Evolutionary conservation across 2,329 filamentous ascomycete genomes (phyloP), one percentile per base, ranked within the genome.

Genomic region (Albifimbria verrucaria): DNA sequence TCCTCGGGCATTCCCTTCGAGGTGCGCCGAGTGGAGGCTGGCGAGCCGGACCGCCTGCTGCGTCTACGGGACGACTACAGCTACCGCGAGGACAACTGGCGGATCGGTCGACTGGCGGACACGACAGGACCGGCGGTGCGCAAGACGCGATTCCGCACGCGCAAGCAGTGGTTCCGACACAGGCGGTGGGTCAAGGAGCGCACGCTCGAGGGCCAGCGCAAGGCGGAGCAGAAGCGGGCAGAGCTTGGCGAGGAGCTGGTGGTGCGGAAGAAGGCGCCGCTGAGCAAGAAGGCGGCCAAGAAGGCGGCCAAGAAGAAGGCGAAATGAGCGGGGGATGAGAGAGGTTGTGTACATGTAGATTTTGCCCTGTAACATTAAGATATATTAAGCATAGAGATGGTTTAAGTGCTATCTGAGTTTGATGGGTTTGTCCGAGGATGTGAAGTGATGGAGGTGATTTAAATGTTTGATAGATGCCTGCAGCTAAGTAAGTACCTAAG

Each of bases 41-140:
- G 74, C 52, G 72, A 76, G 57, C 70, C 72, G 22, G 72, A 76
- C 55, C 73, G 80, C 53, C 63, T 83, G 50, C 72, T 83, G 61
- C 72, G 72, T 57, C 71, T 84, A 52, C 72, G 74, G 50, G 65
- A 72, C 51, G 75, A 82, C 65, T 85, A 85, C 72, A 77, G 77
- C 60, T 85, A 85, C 68, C 74, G 77, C 49, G 82, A 85, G 71
- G 79, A 81, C 63, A 83, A 81, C 70, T 82, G 79, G 75, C 73
- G 77, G 23, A 80, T 85, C 47, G 82, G 82, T 12, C 75, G 76
- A 10, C 70, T 85, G 47, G 76, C 78, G 49, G 72, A 71, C 59
- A 79, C 78, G 57, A 80, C 78, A 63, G 74, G 76, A 20, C 12
- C 32, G 12, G 4, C 15, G 32, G 71, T 76, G 52, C 70, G 77